Base-by-base conservation (phyloP, 129 eudicot genomes). In the Artemisia argyi region DNA sequence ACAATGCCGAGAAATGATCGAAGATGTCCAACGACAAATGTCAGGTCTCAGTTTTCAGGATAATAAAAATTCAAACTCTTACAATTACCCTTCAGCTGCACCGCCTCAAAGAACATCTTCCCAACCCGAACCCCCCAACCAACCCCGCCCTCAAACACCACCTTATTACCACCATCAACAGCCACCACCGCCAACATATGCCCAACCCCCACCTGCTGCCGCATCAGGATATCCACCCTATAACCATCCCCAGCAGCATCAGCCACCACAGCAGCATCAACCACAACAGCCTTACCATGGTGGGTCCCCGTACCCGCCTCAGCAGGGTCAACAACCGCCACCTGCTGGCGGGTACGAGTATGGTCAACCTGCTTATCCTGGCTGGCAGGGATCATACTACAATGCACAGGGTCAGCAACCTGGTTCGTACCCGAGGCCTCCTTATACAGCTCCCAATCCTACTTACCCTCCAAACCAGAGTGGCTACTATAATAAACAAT, bases 1-100 rank as follows among this genome's bases (percentile, higher is more conserved):
- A 24, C 97, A 95, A 72, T 95, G 99, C 72, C 89, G 97, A 13
- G 99, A 95, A 68, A 95, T 95, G 99, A 88, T 91, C 0, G 99
- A 95, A 22, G 94, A 86, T 5, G 97, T 95, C 3, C 97, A 95
- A 78, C 81, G 88, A 68, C 87, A 91, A 70, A 75, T 90, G 66
- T 68, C 97, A 5, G 91, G 97, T n/a, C 89, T 95, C 73, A 85
- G 95, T 83, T 88, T 95, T 72, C 99, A 91, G 76, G 97, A 90
- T 3, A 54, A 67, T 30, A 85, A 89, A 63, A 86, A 65, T 61
- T 57, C 83, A 14, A 69, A 84, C 56, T 32, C 77, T 39, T 88
- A 88, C 79, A 80, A 60, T 71, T 88, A 89, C 87, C 82, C 95
- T 63, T 51, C 87, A 0, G 81, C 73, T 5, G 78, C 81, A 44